Conservation (phyloP, 208 protist genomes). For the Acanthamoeba rhysodes region DNA sequence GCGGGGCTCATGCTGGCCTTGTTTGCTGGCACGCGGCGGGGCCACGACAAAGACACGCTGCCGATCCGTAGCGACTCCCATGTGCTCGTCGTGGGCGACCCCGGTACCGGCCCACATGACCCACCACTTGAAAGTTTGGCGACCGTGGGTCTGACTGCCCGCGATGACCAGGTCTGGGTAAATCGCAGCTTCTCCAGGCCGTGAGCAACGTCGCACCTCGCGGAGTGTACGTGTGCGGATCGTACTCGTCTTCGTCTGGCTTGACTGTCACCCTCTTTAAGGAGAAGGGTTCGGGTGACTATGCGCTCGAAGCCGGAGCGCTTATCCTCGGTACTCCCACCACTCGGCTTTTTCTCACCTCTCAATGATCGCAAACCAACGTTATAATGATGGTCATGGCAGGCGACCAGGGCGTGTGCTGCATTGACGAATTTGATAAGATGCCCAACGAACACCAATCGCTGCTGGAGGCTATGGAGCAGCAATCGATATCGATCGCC, state of each 20-base stretch:
- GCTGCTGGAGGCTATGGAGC: conserved; percentile 99
- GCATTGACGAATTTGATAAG: conserved; percentile 99
- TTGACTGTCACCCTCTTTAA: conserved; percentile 98
- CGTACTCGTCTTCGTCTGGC: conserved; percentile 97
- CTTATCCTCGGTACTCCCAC: conserved; percentile 49
- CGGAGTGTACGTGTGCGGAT: conserved; percentile 99
- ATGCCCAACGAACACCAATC: conserved; percentile 98
- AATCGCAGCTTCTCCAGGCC: conserved; percentile 97
- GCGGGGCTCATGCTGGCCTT: conserved; percentile 93
- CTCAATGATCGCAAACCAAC: background rate
- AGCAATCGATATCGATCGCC: conserved; percentile 99
- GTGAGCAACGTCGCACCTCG: conserved; percentile 95
- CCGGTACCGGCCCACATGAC: conserved; percentile 46
- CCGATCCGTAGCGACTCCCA: conserved; percentile 94
- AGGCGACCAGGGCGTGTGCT: conserved; percentile 97
- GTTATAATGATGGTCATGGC: conserved; percentile 75
- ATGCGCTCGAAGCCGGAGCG: conserved; percentile 98
- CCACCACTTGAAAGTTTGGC: too few species aligned
- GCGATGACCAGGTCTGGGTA: conserved; percentile 96
- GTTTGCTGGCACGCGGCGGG: conserved; percentile 91
- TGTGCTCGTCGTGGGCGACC: conserved; percentile 97
- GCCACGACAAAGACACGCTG: conserved; percentile 80
- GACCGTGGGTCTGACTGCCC: background rate
- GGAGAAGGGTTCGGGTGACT: conserved; percentile 91
- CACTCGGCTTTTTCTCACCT: conserved; percentile 81